Percentiles rank a stretch among this genome's conserved stretches.
Evolutionary conservation across 805 yeast species (phyloP).

Genomic region (Wickerhamomyces alni): DNA sequence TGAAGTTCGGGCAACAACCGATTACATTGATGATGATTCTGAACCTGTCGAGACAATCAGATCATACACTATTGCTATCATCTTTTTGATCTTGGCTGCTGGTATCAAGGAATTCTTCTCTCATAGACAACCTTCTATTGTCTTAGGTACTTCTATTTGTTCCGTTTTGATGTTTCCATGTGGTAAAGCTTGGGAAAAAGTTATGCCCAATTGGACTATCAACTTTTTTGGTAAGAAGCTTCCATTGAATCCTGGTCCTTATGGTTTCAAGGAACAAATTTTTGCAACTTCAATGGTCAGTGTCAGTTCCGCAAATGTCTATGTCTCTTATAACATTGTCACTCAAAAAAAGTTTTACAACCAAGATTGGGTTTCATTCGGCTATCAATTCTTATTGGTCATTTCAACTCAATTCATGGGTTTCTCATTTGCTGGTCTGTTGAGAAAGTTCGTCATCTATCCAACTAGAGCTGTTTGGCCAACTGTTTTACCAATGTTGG

Average conservation of each 20-base stretch:
- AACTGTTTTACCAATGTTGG: slow-evolving; percentile 38
- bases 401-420: slow-evolving; percentile 59
- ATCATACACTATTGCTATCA: slow-evolving; percentile 29
- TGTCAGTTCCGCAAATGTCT: slow-evolving; percentile 28
- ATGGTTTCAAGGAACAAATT: slow-evolving; percentile 63
- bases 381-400: slow-evolving; percentile 47
- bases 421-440: slow-evolving; percentile 59
- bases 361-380: slow-evolving; percentile 30
- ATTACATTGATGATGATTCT: slow-evolving; percentile 41
- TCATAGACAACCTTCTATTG: slow-evolving; percentile 47
- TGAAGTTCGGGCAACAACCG: slow-evolving; percentile 60
- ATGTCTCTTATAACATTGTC: slow-evolving; percentile 34
- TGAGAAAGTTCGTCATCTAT: slow-evolving; percentile 51
- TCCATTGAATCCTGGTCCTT: slow-evolving; percentile 57
- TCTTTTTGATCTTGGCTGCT: slow-evolving; percentile 48
- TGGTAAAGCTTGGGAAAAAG: slow-evolving; percentile 34
- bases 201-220: slow-evolving; percentile 42
- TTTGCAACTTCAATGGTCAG: slow-evolving; percentile 43
- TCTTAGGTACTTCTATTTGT: slow-evolving; percentile 36
- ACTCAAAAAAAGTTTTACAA: slow-evolving; percentile 27
- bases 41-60: slow-evolving; percentile 45
- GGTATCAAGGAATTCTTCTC: slow-evolving; percentile 52
- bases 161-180: slow-evolving; percentile 42
- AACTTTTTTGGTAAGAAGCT: slow-evolving; percentile 31
- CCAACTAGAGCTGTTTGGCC: slow-evolving; percentile 53